Evolutionary conservation across 148 eudicot species (phyloP).

Genomic region (Selenicereus undatus): DNA sequence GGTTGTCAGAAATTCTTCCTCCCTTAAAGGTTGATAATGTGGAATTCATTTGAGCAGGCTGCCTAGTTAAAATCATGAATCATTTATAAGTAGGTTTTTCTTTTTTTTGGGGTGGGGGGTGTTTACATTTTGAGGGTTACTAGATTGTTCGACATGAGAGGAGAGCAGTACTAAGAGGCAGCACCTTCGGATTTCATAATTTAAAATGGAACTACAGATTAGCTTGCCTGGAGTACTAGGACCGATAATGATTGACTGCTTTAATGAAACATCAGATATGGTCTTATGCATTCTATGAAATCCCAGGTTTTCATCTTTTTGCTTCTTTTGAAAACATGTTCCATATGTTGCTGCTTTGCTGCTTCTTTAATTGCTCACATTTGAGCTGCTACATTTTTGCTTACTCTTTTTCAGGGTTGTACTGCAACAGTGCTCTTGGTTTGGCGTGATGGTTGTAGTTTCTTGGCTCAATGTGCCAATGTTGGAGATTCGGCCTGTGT

Average conservation of each 20-base stretch:
- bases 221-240: no score
- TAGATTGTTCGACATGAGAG: no score
- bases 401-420: constrained; percentile 74
- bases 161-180: no score
- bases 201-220: not conserved
- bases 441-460: constrained; percentile 66
- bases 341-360: not conserved
- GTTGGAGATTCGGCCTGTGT: constrained; percentile 98
- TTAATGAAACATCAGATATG: not conserved
- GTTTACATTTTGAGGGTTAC: not conserved
- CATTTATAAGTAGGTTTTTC: not conserved
- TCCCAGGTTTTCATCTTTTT: not conserved
- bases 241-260: no score
- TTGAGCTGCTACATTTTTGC: not conserved
- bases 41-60: not conserved
- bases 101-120: not conserved
- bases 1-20: not conserved
- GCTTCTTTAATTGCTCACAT: not conserved
- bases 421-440: constrained; percentile 91
- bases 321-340: not conserved
- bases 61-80: not conserved
- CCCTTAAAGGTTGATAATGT: not conserved
- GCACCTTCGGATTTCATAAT: no score
- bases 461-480: constrained; percentile 94
- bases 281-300: not conserved